Evolutionary conservation across 345 rosid species (phyloP), one percentile per base, ranked within the genome.

Genomic region (Bruguiera sexangula): DNA sequence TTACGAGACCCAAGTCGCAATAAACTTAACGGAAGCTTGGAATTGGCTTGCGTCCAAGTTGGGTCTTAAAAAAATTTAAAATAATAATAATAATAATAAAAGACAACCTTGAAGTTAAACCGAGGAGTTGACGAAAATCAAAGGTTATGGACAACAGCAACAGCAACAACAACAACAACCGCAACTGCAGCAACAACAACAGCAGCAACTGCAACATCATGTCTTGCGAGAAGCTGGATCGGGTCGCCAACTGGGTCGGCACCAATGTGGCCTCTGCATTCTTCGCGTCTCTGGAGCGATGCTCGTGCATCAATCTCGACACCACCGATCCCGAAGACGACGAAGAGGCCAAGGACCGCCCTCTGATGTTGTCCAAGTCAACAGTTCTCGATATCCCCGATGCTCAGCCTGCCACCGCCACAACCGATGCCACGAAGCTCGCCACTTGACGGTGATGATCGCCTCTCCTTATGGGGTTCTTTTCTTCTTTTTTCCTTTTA

Each of bases 301-400:
- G 90, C 73, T 86, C 90, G 63, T 88, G 89, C 81, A 86, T 88
- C 83, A 86, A 86, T 67, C 87, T 88, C 73, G 77, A 77, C 76
- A 85, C 90, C 82, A 69, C 74, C 69, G 93, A 88, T 37, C 71
- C 63, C 43, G 89, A 85, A 5, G 80, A 78, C 39, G 89, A 84
- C 32, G 93, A 83, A 3, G 88, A 84, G 69, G 84, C 86, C 55
- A 77, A 69, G 61, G 86, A 82, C 51, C 79, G 81, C 56, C 90
- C 90, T 46, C 86, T 86, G 69, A 70, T 84, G 78, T 69, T 84
- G 70, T 50, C 86, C 71, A 76, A 75, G 53, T 69, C 85, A 64
- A 19, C 67, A 2, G 48, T 46, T 19, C 73, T 51, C 37, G 76
- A 73, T 8, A 60, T 52, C 67, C 55, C 71, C 19, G 37, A 60